Conservation (phyloP, 2,329 filamentous ascomycete species). For the Fusarium buxicola region DNA sequence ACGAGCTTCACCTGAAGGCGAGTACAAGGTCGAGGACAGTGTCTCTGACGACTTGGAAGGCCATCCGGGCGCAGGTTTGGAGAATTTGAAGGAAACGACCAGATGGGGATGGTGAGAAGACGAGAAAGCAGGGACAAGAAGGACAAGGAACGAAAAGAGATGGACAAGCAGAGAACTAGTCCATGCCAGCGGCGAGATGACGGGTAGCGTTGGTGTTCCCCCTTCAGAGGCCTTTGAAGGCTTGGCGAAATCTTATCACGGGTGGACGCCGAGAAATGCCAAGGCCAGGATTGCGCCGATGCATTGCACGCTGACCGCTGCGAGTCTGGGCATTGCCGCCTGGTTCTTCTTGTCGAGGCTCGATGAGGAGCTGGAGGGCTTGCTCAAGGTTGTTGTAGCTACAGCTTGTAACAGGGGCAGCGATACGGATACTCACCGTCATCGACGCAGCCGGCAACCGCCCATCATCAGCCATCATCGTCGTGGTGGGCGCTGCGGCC, state of each 20-base stretch:
- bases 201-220: slow-evolving; percentile 45
- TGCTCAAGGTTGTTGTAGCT: slow-evolving; percentile 1
- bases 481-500: slow-evolving; percentile 1
- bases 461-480: slow-evolving; percentile 22
- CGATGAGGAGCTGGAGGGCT: background rate
- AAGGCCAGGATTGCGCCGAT: slow-evolving; percentile 46
- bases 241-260: slow-evolving; percentile 50
- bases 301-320: slow-evolving; percentile 46
- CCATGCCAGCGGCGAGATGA: slow-evolving; percentile 40
- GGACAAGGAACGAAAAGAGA: slow-evolving; percentile 33
- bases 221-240: slow-evolving; percentile 48
- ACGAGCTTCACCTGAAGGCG: slow-evolving; percentile 25
- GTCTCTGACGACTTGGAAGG: slow-evolving; percentile 26
- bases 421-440: slow-evolving; percentile 17
- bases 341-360: slow-evolving; percentile 13
- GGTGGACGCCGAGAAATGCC: slow-evolving; percentile 49
- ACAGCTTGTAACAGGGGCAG: slow-evolving; percentile 11
- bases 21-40: slow-evolving; percentile 21
- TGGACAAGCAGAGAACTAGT: slow-evolving; percentile 35
- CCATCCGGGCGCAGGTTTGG: slow-evolving; percentile 32
- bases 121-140: slow-evolving; percentile 30
- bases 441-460: slow-evolving; percentile 2
- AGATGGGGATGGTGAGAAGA: slow-evolving; percentile 27
- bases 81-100: slow-evolving; percentile 16
- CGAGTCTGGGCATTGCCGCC: slow-evolving; percentile 40